Evolutionary conservation across 306 rosid genomes (phyloP).

Genomic region (Cucumis melo): DNA sequence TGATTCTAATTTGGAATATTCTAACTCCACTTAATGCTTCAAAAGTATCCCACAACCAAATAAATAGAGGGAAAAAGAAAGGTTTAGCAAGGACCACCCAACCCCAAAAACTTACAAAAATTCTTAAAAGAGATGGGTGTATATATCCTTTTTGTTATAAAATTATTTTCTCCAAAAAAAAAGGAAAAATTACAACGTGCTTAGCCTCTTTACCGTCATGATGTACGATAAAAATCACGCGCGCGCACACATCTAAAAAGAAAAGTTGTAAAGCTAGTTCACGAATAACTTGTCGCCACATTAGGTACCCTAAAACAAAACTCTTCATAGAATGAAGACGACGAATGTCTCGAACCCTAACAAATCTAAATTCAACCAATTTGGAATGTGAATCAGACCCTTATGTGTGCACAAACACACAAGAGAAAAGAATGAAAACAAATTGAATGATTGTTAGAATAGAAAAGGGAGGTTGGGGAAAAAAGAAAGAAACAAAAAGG

Average conservation of each 20-base stretch:
- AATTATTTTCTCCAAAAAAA: background rate
- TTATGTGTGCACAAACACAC: no score
- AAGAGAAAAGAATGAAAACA: background rate
- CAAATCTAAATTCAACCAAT: background rate
- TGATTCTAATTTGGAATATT: background rate
- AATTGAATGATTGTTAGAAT: slow-evolving; percentile 6
- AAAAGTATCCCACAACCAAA: background rate
- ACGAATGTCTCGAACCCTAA: background rate
- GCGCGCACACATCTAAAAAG: background rate
- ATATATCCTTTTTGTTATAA: background rate
- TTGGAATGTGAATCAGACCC: background rate
- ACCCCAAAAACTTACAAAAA: background rate
- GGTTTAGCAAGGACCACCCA: background rate
- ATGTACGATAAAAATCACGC: background rate
- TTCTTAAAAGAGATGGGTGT: background rate
- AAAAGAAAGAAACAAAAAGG: slow-evolving; percentile 37
- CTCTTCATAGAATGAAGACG: background rate
- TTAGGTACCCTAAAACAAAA: background rate
- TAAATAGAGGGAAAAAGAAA: background rate
- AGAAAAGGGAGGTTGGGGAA: background rate
- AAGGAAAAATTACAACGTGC: background rate
- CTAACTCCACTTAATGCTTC: background rate
- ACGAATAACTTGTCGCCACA: background rate
- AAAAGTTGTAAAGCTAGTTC: no score
- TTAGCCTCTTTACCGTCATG: background rate